Percentiles rank a stretch among this genome's conserved stretches.
These are phyloP conservation scores for Violaceomyces palustris DNA, from an alignment of 1,284 basidiomycete species.

Conservation along the genomic window DNA sequence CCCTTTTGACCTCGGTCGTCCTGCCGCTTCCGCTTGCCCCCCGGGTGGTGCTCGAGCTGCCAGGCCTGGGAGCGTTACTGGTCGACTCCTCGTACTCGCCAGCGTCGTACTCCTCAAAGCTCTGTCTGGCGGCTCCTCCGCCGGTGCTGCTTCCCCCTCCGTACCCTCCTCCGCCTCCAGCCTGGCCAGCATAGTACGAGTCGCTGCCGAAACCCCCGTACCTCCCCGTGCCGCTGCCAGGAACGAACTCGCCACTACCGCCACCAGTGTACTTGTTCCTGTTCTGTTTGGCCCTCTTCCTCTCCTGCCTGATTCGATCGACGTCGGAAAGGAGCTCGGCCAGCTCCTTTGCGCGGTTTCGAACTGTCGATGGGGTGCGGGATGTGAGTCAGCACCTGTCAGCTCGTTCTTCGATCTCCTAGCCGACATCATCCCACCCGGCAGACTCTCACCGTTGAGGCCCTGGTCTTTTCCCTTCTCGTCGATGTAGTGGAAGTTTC, in stretches of 20 bases:
- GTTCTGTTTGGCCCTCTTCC: constrained; percentile 89
- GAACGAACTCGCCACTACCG: constrained; percentile 72
- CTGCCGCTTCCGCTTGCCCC: too few species aligned
- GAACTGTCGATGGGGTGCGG: too few species aligned
- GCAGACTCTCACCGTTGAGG: constrained; percentile 79
- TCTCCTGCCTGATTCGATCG: constrained; percentile 80
- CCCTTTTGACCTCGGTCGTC: too few species aligned
- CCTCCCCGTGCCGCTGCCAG: constrained; percentile 59
- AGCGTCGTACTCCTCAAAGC: constrained; percentile 90
- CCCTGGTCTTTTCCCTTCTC: constrained; percentile 99
- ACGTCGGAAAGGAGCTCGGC: constrained; percentile 84
- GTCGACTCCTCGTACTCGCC: constrained; percentile 77
- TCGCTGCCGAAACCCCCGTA: constrained; percentile 82
- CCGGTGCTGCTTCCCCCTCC: constrained; percentile 58
- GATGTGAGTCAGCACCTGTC: background rate
- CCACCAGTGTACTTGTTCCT: constrained; percentile 83
- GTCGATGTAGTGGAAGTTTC: constrained; percentile 97
- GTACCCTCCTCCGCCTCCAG: constrained; percentile 58
- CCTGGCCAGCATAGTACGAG: constrained; percentile 55
- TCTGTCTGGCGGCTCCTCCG: constrained; percentile 55
- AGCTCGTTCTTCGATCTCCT: too few species aligned
- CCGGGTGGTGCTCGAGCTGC: constrained; percentile 8
- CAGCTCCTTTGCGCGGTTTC: constrained; percentile 87
- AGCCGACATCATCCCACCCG: too few species aligned
- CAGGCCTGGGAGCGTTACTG: constrained; percentile 4